Conservation (phyloP, 257 asterid species). For the Primulina eburnea region DNA sequence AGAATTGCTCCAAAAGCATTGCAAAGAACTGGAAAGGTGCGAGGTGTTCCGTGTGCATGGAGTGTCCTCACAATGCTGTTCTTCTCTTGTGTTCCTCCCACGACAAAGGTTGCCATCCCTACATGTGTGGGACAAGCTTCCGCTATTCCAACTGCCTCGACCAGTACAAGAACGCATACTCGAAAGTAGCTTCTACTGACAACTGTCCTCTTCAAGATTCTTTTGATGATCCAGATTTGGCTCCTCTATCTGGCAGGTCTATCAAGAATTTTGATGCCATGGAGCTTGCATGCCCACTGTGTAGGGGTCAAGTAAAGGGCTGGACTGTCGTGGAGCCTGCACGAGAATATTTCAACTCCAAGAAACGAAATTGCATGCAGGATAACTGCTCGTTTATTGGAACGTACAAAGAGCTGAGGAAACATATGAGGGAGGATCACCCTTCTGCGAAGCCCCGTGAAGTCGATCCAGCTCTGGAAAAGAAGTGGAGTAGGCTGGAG, state of each 20-base stretch:
- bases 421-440: conserved; percentile 83
- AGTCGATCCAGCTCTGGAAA: conserved; percentile 85
- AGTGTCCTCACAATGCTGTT: conserved; percentile 95
- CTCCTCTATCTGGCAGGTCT: conserved; percentile 32
- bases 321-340: conserved; percentile 87
- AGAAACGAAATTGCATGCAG: conserved; percentile 81
- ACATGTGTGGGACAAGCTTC: conserved; percentile 96
- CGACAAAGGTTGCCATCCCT: conserved; percentile 97
- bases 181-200: conserved; percentile 42
- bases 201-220: conserved; percentile 31
- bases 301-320: conserved; percentile 74
- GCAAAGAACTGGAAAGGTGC: conserved; percentile 95
- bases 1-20: conserved; percentile 45
- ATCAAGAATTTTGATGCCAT: conserved; percentile 41
- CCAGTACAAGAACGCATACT: conserved; percentile 86
- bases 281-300: conserved; percentile 91
- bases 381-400: conserved; percentile 75
- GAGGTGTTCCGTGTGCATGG: conserved; percentile 96
- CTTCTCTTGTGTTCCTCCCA: conserved; percentile 95
- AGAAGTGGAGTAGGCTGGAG: conserved; percentile 88
- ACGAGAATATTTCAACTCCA: conserved; percentile 58
- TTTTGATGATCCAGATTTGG: conserved; percentile 27
- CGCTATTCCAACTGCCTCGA: conserved; percentile 97
- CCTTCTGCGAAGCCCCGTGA: conserved; percentile 87
- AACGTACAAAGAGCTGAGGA: conserved; percentile 67